A percentile compares a stretch with the other conserved stretches of the same genome.
Conservation (phyloP, 176 grass and related monocot species). For the Cymbopogon citratus region DNA sequence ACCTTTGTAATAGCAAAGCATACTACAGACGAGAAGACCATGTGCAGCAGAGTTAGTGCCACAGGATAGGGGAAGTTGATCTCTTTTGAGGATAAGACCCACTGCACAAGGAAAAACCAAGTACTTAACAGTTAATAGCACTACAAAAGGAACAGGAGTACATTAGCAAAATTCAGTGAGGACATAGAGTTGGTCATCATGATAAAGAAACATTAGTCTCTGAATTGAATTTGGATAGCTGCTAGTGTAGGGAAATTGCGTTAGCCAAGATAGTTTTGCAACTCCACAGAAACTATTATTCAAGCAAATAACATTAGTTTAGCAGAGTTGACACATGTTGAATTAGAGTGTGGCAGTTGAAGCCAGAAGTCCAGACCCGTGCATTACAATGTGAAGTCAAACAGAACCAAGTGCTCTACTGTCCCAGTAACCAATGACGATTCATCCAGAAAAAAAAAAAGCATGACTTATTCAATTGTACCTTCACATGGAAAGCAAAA, state of each 20-base stretch:
- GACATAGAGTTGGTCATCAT: not conserved
- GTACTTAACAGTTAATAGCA: constrained; percentile 17
- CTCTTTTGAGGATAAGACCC: constrained; percentile 90
- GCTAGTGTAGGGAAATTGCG: not conserved
- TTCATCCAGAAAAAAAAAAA: not conserved
- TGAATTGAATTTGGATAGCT: not conserved
- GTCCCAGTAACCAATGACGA: not conserved
- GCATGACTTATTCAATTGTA: not conserved
- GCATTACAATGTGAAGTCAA: not conserved
- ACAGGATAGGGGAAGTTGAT: constrained; percentile 99
- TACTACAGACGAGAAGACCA: constrained; percentile 91
- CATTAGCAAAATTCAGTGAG: not conserved
- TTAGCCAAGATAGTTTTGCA: not conserved
- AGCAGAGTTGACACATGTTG: not conserved
- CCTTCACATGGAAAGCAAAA: constrained; percentile 1
- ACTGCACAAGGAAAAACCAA: constrained; percentile 52
- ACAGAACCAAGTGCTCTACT: not conserved
- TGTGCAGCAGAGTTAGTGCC: constrained; percentile 90
- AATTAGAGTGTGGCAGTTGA: not conserved
- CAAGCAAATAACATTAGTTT: not conserved
- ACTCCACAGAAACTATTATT: not conserved
- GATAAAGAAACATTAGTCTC: not conserved
- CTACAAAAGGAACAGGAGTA: not conserved
- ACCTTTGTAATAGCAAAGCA: constrained; percentile 85
- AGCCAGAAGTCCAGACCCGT: not conserved